Evolutionary conservation across 306 rosid genomes (phyloP).

Genomic region (Castanea mollissima): DNA sequence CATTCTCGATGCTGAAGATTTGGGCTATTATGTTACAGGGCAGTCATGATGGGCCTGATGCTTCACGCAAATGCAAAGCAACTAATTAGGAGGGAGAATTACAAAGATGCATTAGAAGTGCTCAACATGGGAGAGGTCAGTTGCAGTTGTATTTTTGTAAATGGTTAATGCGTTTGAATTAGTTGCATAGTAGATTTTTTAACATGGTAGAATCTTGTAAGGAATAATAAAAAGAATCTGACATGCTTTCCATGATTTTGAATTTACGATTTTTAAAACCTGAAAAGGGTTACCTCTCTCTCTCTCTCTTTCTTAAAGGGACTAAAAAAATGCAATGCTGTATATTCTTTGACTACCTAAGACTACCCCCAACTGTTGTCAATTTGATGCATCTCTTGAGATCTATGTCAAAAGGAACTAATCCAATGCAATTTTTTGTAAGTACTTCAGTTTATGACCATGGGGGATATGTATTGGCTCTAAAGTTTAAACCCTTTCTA

Average conservation of each 20-base stretch:
- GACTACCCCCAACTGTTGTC: background rate
- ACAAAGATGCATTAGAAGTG: constrained; percentile 81
- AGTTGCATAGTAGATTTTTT: background rate
- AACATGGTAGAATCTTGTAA: background rate
- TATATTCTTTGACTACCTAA: too few relatives aligned
- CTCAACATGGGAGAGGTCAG: constrained; percentile 88
- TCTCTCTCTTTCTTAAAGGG: background rate
- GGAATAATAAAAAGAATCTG: background rate
- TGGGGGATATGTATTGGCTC: background rate
- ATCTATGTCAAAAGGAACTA: background rate
- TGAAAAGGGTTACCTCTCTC: background rate
- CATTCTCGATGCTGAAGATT: constrained; percentile 23
- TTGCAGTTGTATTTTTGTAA: constrained; percentile 12
- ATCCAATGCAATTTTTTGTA: background rate
- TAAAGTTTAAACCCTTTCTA: background rate
- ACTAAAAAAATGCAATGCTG: too few relatives aligned
- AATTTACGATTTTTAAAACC: background rate
- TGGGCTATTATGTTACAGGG: constrained; percentile 52
- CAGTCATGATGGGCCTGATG: constrained; percentile 95
- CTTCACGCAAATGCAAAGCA: constrained; percentile 83
- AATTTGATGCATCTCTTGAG: background rate
- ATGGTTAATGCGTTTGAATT: background rate
- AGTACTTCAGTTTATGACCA: too few relatives aligned
- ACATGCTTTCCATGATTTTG: background rate
- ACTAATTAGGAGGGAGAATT: constrained; percentile 50